These are phyloP conservation scores for Tetramitus jugosus DNA, from an alignment of 208 protist genomes.

Conservation along the genomic window DNA sequence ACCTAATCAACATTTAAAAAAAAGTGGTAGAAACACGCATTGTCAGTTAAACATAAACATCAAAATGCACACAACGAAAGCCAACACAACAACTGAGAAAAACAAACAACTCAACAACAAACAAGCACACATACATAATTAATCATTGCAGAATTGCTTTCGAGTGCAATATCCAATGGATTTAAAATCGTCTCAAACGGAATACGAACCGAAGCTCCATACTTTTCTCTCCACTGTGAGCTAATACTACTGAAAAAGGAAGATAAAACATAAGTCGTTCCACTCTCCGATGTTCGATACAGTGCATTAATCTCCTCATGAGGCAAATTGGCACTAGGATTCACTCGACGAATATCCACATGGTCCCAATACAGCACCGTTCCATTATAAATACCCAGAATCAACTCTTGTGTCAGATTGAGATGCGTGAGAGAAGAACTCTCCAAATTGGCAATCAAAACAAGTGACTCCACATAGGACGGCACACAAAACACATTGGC, in stretches of 20 bases:
- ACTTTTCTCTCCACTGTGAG: not conserved
- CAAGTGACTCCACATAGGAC: not conserved
- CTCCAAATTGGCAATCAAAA: not conserved
- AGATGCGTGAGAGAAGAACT: not conserved
- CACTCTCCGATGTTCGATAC: not conserved
- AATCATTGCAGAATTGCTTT: not conserved
- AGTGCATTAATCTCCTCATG: not conserved
- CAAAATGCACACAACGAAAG: too few relatives aligned
- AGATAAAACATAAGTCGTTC: not conserved
- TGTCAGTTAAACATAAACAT: too few relatives aligned
- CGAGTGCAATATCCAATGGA: too few relatives aligned
- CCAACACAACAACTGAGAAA: too few relatives aligned
- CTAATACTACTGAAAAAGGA: not conserved
- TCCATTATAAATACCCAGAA: not conserved
- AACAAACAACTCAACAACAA: too few relatives aligned
- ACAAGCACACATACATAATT: not conserved
- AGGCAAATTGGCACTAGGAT: not conserved
- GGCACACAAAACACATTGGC: not conserved
- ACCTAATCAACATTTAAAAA: too few relatives aligned
- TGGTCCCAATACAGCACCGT: not conserved
- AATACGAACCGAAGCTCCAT: too few relatives aligned
- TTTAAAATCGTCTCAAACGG: too few relatives aligned
- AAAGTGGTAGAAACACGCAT: too few relatives aligned
- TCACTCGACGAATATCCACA: not conserved
- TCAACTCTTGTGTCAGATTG: not conserved